Conservation (phyloP, 257 asterid genomes). For the Schizonepeta tenuifolia region DNA sequence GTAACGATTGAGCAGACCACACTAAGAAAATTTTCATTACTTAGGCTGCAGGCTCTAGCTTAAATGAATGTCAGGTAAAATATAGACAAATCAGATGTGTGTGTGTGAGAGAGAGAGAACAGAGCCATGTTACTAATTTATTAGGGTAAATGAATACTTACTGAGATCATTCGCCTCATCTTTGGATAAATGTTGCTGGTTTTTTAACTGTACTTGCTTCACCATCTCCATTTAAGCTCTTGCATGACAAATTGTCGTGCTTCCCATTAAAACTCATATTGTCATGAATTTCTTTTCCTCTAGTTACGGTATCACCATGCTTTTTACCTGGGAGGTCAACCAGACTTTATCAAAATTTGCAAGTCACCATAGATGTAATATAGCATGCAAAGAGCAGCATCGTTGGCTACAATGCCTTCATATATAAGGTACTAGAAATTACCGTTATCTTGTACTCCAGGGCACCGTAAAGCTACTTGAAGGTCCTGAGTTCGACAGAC, state of each 20-base stretch:
- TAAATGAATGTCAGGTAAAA: background rate
- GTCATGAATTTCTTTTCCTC: no score
- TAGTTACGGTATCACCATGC: background rate
- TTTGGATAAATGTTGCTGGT: slow-evolving; percentile 1
- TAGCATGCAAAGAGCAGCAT: background rate
- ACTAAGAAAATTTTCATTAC: background rate
- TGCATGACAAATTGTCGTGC: slow-evolving; percentile 7
- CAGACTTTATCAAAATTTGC: background rate
- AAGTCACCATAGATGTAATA: background rate
- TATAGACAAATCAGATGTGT: background rate
- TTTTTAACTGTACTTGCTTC: slow-evolving; percentile 1
- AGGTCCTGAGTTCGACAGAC: slow-evolving; percentile 30
- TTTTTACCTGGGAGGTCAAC: background rate
- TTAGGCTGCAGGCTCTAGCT: background rate
- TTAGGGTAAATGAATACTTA: background rate
- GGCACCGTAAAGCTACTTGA: slow-evolving; percentile 24
- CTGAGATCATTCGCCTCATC: background rate
- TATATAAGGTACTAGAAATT: background rate
- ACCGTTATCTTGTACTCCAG: slow-evolving; percentile 26
- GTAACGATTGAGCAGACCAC: background rate
- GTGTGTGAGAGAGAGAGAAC: background rate
- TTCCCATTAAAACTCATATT: background rate
- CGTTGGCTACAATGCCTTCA: background rate
- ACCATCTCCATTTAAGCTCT: slow-evolving; percentile 11
- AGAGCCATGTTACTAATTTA: background rate